Base-by-base conservation (phyloP, 345 rosid genomes). In the Schrenkiella parvula region DNA sequence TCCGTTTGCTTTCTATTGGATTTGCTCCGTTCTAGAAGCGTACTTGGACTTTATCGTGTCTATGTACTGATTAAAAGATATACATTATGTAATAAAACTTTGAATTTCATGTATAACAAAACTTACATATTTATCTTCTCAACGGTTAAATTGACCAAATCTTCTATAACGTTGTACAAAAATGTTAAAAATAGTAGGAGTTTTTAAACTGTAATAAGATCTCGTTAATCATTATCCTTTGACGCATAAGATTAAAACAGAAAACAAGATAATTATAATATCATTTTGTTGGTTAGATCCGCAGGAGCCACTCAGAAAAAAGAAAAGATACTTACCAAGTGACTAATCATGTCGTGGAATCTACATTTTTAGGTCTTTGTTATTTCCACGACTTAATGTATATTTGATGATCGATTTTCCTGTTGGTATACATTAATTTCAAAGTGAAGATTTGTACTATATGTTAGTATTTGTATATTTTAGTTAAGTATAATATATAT, bases 321-420 rank as follows among this genome's bases (percentile, higher is more conserved):
- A 8, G 6, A 54, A 64, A 64, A 64, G 15, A 46, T 54, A 44
- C 9, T 34, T 14, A 35, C 5, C 47, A 26, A 34, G 18, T 55
- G 58, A 73, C 44, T 19, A 57, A 26, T 47, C 47, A 47, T 57
- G 37, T 38, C 28, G 61, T 66, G 78, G 72, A 66, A 19, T 66
- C 67, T 73, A 60, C 78, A 29, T 6, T 66, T 73, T 46, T 72
- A 57, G 67, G 66, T 47, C 14, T 65, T 65, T 65, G 59, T 46
- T 47, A 22, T 47, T 56, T 56, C 61, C 43, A 73, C 14, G 26
- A 46, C 29, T 23, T 41, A n/a, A 11, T 34, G 26, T 14, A 4
- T 15, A 52, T n/a, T 15, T 26, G 6, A 17, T 52, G 39, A 12
- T 70, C 32, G 31, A 8, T 34, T 8, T 61, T 18, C 23, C n/a